These are phyloP conservation scores for Trichocladium uniseriatum DNA, from an alignment of 495 filamentous ascomycete genomes.

Conservation along the genomic window DNA sequence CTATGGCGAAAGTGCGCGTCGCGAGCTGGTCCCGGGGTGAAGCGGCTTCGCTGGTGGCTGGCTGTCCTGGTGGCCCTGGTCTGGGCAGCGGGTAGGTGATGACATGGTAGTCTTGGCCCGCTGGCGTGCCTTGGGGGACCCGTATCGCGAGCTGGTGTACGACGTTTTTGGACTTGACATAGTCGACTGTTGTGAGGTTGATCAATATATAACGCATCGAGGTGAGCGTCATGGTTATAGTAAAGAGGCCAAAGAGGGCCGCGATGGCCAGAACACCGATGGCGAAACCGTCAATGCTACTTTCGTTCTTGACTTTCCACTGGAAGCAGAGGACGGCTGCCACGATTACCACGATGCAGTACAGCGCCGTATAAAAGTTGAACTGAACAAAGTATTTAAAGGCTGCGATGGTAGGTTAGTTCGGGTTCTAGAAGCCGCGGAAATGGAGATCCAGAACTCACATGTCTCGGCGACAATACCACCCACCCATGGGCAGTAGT, in stretches of 20 bases:
- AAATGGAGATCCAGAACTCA: conserved; percentile 17
- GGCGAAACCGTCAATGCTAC: conserved; percentile 27
- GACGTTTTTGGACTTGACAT: conserved; percentile 49
- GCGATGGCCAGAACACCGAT: conserved; percentile 34
- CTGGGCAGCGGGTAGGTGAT: conserved; percentile 34
- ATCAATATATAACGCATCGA: conserved; percentile 56
- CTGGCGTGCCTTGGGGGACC: conserved; percentile 46
- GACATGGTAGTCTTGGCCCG: conserved; percentile 29
- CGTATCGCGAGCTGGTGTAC: conserved; percentile 69
- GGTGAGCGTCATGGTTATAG: conserved; percentile 60
- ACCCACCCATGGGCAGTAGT: conserved; percentile 93
- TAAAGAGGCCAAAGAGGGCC: conserved; percentile 67
- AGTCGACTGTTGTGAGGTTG: conserved; percentile 79
- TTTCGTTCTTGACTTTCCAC: conserved; percentile 15
- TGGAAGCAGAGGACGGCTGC: conserved; percentile 27
- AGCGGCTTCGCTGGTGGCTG: not conserved
- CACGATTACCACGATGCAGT: conserved; percentile 55
- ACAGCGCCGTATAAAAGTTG: conserved; percentile 57
- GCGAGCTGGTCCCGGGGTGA: conserved; percentile 34
- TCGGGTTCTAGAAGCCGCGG: not conserved
- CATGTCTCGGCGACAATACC: conserved; percentile 74
- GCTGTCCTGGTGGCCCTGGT: conserved; percentile 10
- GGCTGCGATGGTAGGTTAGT: conserved; percentile 27
- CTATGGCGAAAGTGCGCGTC: conserved; percentile 63
- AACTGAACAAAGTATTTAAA: conserved; percentile 92